A percentile compares a stretch with the other conserved stretches of the same genome.
phyloP scores from a whole-genome alignment of 1,139 yeast species.

The Geotrichum bryndzae region DNA sequence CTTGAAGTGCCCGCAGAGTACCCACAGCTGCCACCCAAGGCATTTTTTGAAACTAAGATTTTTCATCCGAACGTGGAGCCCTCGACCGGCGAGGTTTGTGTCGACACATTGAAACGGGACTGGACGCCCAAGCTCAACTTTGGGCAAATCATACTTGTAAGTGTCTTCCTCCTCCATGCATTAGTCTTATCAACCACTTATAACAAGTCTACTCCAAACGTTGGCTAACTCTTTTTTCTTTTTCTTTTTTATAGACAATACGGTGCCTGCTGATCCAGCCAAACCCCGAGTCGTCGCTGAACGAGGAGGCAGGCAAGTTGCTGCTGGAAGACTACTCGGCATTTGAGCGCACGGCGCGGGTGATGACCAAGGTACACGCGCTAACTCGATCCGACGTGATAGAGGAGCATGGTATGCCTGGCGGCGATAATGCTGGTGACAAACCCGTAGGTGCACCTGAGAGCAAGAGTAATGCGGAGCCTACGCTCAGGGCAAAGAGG shows the following conservation, averaged over 20 bases:
- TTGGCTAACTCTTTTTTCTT: not conserved
- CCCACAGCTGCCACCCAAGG: conserved; percentile 60
- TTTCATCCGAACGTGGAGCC: conserved; percentile 72
- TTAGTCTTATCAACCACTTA: not conserved
- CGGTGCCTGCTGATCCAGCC: conserved; percentile 35
- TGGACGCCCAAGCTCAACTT: conserved; percentile 59
- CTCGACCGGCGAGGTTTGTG: conserved; percentile 68
- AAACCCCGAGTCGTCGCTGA: conserved; percentile 35
- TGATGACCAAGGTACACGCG: conserved; percentile 34
- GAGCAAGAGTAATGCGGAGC: not conserved
- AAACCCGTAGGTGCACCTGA: not conserved
- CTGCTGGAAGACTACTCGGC: conserved; percentile 30
- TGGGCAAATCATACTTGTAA: conserved; percentile 28
- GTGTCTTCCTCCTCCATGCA: not conserved
- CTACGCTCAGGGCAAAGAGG: not conserved
- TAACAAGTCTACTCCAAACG: not conserved
- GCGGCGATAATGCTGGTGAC: not conserved
- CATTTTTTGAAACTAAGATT: conserved; percentile 48
- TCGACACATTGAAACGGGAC: conserved; percentile 60
- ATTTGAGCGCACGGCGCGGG: conserved; percentile 29
- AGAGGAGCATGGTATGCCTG: conserved; percentile 4
- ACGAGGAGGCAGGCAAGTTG: conserved; percentile 35
- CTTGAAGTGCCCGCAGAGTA: conserved; percentile 48
- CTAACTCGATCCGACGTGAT: conserved; percentile 15
- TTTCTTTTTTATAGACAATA: conserved; percentile 23